phyloP scores from a whole-genome alignment of 2,329 filamentous ascomycete genomes.

The Aureobasidium lini region DNA sequence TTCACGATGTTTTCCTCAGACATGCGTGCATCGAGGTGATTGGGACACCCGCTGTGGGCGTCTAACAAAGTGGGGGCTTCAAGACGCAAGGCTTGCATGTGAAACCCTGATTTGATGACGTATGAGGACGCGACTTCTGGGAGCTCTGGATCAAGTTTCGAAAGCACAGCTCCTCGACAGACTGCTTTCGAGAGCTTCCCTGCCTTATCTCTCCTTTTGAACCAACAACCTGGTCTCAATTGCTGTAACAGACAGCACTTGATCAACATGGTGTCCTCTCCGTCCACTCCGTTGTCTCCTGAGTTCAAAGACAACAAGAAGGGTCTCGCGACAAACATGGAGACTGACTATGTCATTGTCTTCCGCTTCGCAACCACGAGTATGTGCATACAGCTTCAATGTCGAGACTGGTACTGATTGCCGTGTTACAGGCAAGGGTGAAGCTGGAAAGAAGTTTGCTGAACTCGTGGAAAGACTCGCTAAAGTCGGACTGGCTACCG shows the following conservation, averaged over 20 bases:
- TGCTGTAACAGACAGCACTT: background rate
- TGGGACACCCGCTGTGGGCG: no score
- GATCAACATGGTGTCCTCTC: constrained; percentile 15
- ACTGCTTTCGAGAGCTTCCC: background rate
- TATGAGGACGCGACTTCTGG: background rate
- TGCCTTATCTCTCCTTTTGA: background rate
- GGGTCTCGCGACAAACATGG: constrained; percentile 47
- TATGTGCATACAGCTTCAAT: constrained; percentile 27
- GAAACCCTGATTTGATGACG: background rate
- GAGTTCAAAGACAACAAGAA: constrained; percentile 25
- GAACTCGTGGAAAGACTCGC: constrained; percentile 69
- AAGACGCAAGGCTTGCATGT: background rate
- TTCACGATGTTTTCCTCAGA: no score
- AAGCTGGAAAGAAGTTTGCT: constrained; percentile 69
- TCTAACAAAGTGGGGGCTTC: no score
- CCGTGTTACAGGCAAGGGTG: constrained; percentile 48
- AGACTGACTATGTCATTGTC: constrained; percentile 83
- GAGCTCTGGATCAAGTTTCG: constrained; percentile 2
- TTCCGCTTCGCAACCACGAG: constrained; percentile 65
- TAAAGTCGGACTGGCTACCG: constrained; percentile 72
- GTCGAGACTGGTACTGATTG: background rate
- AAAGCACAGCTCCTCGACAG: background rate
- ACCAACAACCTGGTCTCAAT: background rate
- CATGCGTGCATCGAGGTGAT: no score
- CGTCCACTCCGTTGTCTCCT: constrained; percentile 9